Conservation (phyloP, 1,284 basidiomycete species). For the Boletellus sp. region DNA sequence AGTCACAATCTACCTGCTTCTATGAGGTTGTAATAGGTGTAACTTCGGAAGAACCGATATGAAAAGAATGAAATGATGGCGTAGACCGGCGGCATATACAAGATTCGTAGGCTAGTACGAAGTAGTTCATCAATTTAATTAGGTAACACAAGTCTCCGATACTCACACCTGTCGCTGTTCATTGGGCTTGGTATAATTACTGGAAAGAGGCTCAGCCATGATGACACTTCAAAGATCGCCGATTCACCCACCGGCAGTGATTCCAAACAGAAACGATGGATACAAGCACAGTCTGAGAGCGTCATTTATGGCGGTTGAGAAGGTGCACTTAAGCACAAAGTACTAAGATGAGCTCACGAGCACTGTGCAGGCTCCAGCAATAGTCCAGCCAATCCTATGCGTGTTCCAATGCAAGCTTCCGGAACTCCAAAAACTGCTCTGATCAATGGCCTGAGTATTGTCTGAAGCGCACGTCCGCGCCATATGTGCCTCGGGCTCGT, state of each 20-base stretch:
- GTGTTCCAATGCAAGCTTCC: slow-evolving; percentile 53
- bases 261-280: slow-evolving; percentile 51
- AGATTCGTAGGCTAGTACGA: slow-evolving; percentile 48
- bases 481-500: slow-evolving; percentile 14
- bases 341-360: slow-evolving; percentile 46
- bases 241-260: slow-evolving; percentile 55
- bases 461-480: slow-evolving; percentile 46
- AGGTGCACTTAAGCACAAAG: neutral
- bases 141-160: neutral
- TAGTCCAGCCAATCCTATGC: slow-evolving; percentile 72
- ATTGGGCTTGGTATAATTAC: slow-evolving; percentile 61
- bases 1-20: slow-evolving; percentile 55
- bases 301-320: neutral
- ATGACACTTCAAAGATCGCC: neutral
- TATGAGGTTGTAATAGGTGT: slow-evolving; percentile 78
- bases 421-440: slow-evolving; percentile 57
- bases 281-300: slow-evolving; percentile 55
- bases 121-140: neutral
- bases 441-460: slow-evolving; percentile 51
- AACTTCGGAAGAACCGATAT: slow-evolving; percentile 78
- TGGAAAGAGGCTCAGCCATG: slow-evolving; percentile 23
- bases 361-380: slow-evolving; percentile 62
- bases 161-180: slow-evolving; percentile 77
- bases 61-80: slow-evolving; percentile 87
- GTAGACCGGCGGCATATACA: slow-evolving; percentile 81